These are phyloP conservation scores for Chaetomiaceae sp. DNA, from an alignment of 2,329 filamentous ascomycete genomes.

Conservation along the genomic window DNA sequence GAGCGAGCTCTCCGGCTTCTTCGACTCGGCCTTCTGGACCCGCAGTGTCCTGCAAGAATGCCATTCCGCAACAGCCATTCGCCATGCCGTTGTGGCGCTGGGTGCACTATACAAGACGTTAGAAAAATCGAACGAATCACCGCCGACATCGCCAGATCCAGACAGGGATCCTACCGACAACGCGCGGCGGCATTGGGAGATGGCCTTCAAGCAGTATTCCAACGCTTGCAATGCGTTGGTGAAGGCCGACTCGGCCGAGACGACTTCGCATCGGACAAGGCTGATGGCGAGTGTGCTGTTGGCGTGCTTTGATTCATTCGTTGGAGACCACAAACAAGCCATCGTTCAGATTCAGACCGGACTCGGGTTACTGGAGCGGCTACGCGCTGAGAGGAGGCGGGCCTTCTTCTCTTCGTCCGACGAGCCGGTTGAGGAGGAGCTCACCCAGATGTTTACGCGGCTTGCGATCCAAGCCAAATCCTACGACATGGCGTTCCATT, in stretches of 20 bases:
- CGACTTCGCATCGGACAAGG: slow-evolving; percentile 45
- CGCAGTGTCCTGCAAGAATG: slow-evolving; percentile 59
- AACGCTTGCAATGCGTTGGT: slow-evolving; percentile 51
- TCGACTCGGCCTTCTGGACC: slow-evolving; percentile 63
- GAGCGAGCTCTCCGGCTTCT: slow-evolving; percentile 61
- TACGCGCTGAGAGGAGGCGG: slow-evolving; percentile 44
- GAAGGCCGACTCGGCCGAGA: slow-evolving; percentile 40
- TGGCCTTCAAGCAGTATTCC: slow-evolving; percentile 57
- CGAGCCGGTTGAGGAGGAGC: slow-evolving; percentile 53
- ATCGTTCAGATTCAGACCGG: slow-evolving; percentile 59
- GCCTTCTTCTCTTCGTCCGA: slow-evolving; percentile 39
- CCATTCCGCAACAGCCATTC: slow-evolving; percentile 56
- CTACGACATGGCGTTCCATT: slow-evolving; percentile 65
- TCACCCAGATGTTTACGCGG: slow-evolving; percentile 60
- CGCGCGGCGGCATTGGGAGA: slow-evolving; percentile 51
- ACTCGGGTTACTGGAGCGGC: slow-evolving; percentile 49
- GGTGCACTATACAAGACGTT: slow-evolving; percentile 64
- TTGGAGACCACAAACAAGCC: slow-evolving; percentile 58
- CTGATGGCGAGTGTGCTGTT: slow-evolving; percentile 63
- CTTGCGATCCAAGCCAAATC: slow-evolving; percentile 63
- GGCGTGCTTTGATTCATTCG: slow-evolving; percentile 65
- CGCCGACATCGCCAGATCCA: slow-evolving; percentile 41
- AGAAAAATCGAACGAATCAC: slow-evolving; percentile 52
- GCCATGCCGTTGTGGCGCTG: slow-evolving; percentile 61
- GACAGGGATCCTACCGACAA: slow-evolving; percentile 34